Evolutionary conservation across 805 yeast species (phyloP).

Genomic region (Pichia cephalocereana): DNA sequence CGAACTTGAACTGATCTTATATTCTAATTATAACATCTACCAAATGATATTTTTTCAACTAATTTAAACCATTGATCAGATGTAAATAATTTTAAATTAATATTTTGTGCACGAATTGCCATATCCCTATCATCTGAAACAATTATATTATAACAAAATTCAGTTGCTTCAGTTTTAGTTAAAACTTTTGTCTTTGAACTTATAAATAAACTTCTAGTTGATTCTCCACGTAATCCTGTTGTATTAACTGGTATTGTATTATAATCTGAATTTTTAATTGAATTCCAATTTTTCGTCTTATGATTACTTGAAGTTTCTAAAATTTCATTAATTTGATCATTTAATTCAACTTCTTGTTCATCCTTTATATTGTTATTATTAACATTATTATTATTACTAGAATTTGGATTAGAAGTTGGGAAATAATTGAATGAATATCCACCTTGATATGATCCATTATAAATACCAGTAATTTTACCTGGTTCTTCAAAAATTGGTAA

Average conservation of each 20-base stretch:
- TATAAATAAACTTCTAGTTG: conserved; percentile 4
- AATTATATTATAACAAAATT: conserved; percentile 48
- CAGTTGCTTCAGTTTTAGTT: conserved; percentile 28
- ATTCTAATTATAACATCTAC: conserved; percentile 38
- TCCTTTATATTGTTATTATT: too few species aligned
- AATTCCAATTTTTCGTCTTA: background rate
- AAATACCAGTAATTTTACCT: conserved; percentile 7
- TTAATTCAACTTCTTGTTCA: background rate
- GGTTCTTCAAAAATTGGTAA: conserved; percentile 8
- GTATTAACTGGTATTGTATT: background rate
- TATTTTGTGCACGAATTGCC: conserved; percentile 53
- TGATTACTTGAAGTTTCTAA: background rate
- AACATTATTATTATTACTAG: background rate
- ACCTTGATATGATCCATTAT: conserved; percentile 10
- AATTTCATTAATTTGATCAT: background rate
- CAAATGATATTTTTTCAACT: conserved; percentile 37
- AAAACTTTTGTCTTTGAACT: conserved; percentile 14
- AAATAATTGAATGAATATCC: conserved; percentile 3
- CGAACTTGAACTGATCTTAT: too few species aligned
- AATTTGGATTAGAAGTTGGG: background rate
- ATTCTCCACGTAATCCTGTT: conserved; percentile 7
- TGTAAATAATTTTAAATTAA: conserved; percentile 46
- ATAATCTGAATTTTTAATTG: background rate
- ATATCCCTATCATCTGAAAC: conserved; percentile 70
- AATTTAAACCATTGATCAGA: conserved; percentile 52